Percentiles rank a stretch among this genome's conserved stretches.
Conservation (phyloP, 345 rosid species). For the Dimocarpus longan region DNA sequence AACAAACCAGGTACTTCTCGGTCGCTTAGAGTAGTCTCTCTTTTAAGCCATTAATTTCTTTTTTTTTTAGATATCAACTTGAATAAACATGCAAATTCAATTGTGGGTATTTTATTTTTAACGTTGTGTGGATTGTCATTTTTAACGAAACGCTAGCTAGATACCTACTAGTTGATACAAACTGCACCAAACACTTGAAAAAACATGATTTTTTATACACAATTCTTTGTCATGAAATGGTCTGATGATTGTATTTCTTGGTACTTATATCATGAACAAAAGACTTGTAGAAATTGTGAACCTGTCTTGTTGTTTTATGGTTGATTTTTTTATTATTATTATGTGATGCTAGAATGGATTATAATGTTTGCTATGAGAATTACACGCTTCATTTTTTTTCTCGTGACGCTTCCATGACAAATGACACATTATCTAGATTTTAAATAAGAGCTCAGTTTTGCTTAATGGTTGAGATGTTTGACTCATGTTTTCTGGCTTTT, state of each 20-base stretch:
- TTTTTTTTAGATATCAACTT: neutral
- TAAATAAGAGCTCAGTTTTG: neutral
- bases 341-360: slow-evolving; percentile 3
- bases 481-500: neutral
- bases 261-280: neutral
- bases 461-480: neutral
- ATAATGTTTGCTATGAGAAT: neutral
- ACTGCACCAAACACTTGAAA: neutral
- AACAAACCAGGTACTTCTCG: slow-evolving; percentile 11
- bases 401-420: neutral
- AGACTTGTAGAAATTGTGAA: neutral
- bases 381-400: neutral
- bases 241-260: slow-evolving; percentile 1
- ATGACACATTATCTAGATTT: neutral
- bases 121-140: neutral
- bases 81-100: neutral
- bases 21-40: neutral
- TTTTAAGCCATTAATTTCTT: neutral
- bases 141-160: neutral
- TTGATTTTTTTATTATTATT: neutral
- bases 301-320: neutral
- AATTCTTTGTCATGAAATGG: neutral
- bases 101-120: neutral
- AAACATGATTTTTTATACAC: neutral
- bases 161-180: neutral